These are phyloP conservation scores for Porphyridium purpureum DNA, from an alignment of 23 red algal species.

Conservation along the genomic window DNA sequence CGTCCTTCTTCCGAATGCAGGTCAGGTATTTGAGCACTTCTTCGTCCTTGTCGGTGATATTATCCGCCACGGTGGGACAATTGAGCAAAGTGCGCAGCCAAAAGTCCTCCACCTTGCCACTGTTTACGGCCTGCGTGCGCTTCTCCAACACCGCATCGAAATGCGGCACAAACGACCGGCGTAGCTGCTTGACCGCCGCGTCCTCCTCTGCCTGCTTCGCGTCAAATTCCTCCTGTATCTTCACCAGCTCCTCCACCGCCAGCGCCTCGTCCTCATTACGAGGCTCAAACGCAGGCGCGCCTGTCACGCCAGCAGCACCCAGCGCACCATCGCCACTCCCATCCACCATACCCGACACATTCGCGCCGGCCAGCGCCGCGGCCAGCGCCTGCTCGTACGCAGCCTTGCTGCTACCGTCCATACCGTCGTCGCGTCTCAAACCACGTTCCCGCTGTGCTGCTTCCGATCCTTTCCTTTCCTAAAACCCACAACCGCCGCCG, in stretches of 20 bases:
- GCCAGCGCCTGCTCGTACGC: too few relatives aligned
- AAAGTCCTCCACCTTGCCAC: not conserved
- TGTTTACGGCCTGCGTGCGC: too few relatives aligned
- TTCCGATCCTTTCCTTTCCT: too few relatives aligned
- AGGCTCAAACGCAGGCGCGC: not conserved
- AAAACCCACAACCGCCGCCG: too few relatives aligned
- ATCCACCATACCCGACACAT: too few relatives aligned
- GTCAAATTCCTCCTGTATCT: not conserved
- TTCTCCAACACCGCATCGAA: too few relatives aligned
- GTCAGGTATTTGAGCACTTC: slow-evolving; percentile 3
- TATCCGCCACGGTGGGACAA: not conserved
- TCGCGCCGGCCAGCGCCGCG: too few relatives aligned
- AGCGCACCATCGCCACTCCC: too few relatives aligned
- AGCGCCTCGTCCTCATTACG: not conserved
- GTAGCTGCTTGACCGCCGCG: not conserved
- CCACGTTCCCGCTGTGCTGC: too few relatives aligned
- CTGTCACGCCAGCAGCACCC: too few relatives aligned
- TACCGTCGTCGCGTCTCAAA: too few relatives aligned
- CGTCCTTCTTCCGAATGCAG: not conserved
- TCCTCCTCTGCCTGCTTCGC: not conserved
- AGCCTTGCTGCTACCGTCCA: too few relatives aligned
- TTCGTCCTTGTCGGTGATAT: not conserved
- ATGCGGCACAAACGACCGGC: not conserved
- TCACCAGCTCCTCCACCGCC: not conserved
- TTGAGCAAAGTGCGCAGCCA: not conserved